Evolutionary conservation across 2,329 filamentous ascomycete genomes (phyloP), one percentile per base, ranked within the genome.

Genomic region (Beauveria pseudobassiana): DNA sequence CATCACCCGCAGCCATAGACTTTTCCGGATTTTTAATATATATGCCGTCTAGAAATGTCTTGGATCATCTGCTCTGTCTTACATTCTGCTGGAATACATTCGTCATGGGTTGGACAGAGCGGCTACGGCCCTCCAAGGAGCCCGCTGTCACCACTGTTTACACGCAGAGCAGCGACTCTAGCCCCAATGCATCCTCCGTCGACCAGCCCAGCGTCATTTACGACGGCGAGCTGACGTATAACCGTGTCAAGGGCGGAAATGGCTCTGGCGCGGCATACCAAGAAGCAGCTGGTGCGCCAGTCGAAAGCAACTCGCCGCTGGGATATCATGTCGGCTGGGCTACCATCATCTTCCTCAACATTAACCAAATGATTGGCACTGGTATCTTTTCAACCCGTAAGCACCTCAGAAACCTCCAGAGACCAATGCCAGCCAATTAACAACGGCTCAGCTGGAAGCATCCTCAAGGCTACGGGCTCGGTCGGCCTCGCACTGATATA

Each of bases 341-440:
- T 5, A 83, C 84, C 0, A 80, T 85, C 26, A 74, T 87, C 38
- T 85, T 85, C 45, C 69, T 87, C 59, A 87, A 87, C 63, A 70
- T 87, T 46, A 83, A 81, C 62, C 80, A 81, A 71, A 87, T 87
- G 83, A 75, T 87, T 51, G 85, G 85, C 1, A 87, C 83, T 0
- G 84, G 84, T 52, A 80, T 86, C n/a, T 86, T 84, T 62, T 87
- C 84, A 0, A 87, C 85, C 0, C 85, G 84, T 86, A 67, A 67
- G 83, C 12, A 14, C 12, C 16, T 38, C 5, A 12, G 12, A 38
- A 6, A 38, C 3, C 4, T 16, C 30, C 12, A 38, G 12, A 38
- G 12, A 14, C 12, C 12, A 38, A 38, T 38, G 12, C 34, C 5
- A 34, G 34, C 3, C 12, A 38, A 16, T 38, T 55, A 14, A 10